phyloP scores from a whole-genome alignment of 1,284 basidiomycete genomes.

The Quambalaria eucalypti region DNA sequence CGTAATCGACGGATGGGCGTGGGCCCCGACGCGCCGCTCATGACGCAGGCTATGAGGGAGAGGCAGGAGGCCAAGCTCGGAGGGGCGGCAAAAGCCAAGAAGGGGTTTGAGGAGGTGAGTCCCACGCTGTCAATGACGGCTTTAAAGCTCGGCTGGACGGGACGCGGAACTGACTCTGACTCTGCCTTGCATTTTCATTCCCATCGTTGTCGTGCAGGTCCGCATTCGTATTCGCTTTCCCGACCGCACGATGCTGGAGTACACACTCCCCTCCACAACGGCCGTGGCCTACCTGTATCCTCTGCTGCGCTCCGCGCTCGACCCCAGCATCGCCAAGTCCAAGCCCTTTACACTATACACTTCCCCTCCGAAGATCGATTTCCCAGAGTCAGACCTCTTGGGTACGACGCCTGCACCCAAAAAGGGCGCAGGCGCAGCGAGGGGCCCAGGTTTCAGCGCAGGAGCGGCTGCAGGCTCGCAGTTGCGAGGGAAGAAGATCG shows the following conservation, averaged over 20 bases:
- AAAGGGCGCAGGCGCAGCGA: no score
- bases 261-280: constrained; percentile 57
- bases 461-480: constrained; percentile 50
- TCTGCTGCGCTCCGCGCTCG: constrained; percentile 65
- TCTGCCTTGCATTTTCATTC: neutral
- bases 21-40: constrained; percentile 66
- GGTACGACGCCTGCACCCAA: neutral
- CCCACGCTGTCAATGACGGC: neutral
- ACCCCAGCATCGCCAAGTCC: constrained; percentile 62
- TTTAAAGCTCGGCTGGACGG: neutral
- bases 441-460: no score
- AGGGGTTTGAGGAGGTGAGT: constrained; percentile 64
- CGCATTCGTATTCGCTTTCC: constrained; percentile 70
- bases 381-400: constrained; percentile 65
- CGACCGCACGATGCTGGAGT: constrained; percentile 73
- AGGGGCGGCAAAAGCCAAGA: constrained; percentile 50
- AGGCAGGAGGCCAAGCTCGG: constrained; percentile 53
- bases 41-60: constrained; percentile 62
- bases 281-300: constrained; percentile 63
- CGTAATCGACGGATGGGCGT: constrained; percentile 48
- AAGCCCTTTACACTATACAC: constrained; percentile 75
- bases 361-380: constrained; percentile 67
- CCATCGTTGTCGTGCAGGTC: constrained; percentile 52
- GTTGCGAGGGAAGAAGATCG: constrained; percentile 60
- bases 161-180: neutral